Conservation (phyloP, 2,329 filamentous ascomycete genomes). For the Xylariaceae sp. region DNA sequence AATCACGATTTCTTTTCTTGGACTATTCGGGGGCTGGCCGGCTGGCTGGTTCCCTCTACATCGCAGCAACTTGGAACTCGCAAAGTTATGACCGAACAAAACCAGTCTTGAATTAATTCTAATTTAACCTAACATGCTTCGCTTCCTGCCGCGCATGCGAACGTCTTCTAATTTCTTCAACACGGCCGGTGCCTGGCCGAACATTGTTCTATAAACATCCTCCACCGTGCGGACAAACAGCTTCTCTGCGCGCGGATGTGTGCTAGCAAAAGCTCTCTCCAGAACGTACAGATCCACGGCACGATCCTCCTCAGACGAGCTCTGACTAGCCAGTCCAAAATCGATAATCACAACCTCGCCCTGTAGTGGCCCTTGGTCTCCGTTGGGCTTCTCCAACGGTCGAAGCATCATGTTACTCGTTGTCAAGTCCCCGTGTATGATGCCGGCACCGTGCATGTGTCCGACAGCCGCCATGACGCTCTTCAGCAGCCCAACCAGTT, state of each 20-base stretch:
- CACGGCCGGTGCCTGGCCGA: slow-evolving; percentile 68
- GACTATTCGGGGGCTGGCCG: too few relatives aligned
- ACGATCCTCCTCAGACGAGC: slow-evolving; percentile 79
- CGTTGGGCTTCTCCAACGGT: slow-evolving; percentile 29
- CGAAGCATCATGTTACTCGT: slow-evolving; percentile 93
- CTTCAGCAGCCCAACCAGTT: slow-evolving; percentile 58
- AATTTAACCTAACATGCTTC: slow-evolving; percentile 82
- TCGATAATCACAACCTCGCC: slow-evolving; percentile 89
- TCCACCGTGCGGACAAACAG: slow-evolving; percentile 69
- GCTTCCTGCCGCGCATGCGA: slow-evolving; percentile 86
- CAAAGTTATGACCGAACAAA: background rate
- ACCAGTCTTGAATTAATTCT: background rate
- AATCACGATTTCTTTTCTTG: background rate
- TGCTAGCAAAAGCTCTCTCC: slow-evolving; percentile 89
- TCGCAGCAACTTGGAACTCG: background rate
- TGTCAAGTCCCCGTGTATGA: slow-evolving; percentile 92
- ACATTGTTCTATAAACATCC: slow-evolving; percentile 62
- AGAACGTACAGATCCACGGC: slow-evolving; percentile 95
- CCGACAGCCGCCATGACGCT: slow-evolving; percentile 68
- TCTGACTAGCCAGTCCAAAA: slow-evolving; percentile 83
- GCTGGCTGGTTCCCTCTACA: too few relatives aligned
- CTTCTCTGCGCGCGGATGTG: slow-evolving; percentile 77
- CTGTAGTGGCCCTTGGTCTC: slow-evolving; percentile 36
- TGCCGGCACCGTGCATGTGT: slow-evolving; percentile 71
- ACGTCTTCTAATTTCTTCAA: slow-evolving; percentile 86